These are phyloP conservation scores for Closterium sp. DNA, from an alignment of 139 green algal species.

Conservation along the genomic window DNA sequence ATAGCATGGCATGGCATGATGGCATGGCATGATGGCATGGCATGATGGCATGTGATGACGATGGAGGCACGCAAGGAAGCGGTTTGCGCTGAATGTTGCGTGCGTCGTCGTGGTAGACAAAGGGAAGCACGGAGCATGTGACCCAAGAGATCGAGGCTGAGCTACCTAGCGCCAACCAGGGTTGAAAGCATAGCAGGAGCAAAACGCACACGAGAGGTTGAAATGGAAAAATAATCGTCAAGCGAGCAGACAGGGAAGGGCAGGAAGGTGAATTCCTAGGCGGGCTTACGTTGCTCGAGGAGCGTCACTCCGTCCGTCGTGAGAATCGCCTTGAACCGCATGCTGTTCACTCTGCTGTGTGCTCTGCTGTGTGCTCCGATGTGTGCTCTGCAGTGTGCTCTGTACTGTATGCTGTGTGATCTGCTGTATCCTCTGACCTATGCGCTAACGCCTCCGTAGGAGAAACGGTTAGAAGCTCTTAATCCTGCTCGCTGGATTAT, in stretches of 20 bases:
- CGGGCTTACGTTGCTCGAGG: background rate
- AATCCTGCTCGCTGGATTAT: background rate
- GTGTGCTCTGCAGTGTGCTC: too few relatives aligned
- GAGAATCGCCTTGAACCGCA: background rate
- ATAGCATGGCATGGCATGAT: too few relatives aligned
- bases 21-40: too few relatives aligned
- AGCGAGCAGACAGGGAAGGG: background rate
- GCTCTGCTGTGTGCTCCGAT: background rate
- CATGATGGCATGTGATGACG: too few relatives aligned
- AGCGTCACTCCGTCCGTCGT: background rate
- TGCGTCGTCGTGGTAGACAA: background rate
- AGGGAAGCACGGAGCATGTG: background rate
- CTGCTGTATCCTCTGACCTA: too few relatives aligned
- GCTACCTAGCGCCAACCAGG: too few relatives aligned
- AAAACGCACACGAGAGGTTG: background rate
- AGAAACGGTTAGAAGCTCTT: too few relatives aligned
- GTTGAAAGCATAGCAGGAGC: background rate
- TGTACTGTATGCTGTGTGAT: too few relatives aligned
- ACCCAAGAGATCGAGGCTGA: background rate
- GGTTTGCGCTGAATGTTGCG: background rate
- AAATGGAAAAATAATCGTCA: background rate
- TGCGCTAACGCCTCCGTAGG: background rate
- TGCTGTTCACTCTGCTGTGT: background rate
- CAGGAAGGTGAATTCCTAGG: background rate
- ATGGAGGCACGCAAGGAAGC: background rate